These are phyloP conservation scores for Fraxinus dipetala DNA, from an alignment of 305 asterid genomes.

Conservation along the genomic window DNA sequence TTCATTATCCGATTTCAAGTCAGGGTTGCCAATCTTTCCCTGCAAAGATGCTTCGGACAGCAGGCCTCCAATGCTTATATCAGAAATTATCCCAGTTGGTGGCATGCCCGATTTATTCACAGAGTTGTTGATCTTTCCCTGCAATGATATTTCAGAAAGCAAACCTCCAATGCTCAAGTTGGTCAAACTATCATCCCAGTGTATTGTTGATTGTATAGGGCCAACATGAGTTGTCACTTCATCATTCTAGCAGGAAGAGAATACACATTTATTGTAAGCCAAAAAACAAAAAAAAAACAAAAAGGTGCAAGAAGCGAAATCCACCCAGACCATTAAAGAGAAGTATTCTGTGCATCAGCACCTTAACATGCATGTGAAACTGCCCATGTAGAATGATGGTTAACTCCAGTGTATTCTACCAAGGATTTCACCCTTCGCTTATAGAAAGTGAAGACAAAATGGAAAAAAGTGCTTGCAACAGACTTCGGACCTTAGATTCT, in stretches of 20 bases:
- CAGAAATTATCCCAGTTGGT: slow-evolving; percentile 40
- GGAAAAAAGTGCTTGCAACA: not conserved
- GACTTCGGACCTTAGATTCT: not conserved
- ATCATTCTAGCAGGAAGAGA: slow-evolving; percentile 46
- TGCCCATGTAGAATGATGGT: not conserved
- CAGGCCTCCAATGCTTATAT: slow-evolving; percentile 47
- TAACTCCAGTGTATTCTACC: not conserved
- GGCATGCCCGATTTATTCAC: slow-evolving; percentile 37
- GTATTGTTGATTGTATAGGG: slow-evolving; percentile 26
- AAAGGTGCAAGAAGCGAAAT: slow-evolving; percentile 12
- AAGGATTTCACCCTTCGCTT: not conserved
- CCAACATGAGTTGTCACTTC: slow-evolving; percentile 31
- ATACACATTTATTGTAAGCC: slow-evolving; percentile 11
- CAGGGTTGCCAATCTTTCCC: slow-evolving; percentile 33
- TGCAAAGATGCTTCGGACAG: slow-evolving; percentile 56
- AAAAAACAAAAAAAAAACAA: not conserved
- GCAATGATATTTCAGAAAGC: slow-evolving; percentile 74
- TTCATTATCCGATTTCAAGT: slow-evolving; percentile 30
- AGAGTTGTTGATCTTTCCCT: slow-evolving; percentile 46
- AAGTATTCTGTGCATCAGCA: not conserved
- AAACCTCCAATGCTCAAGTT: slow-evolving; percentile 83
- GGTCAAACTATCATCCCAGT: slow-evolving; percentile 75
- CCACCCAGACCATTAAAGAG: not conserved
- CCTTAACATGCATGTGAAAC: not conserved
- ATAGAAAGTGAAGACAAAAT: not conserved